Base-by-base conservation (phyloP, 2,329 filamentous ascomycete genomes). In the Diaporthe velutina region DNA sequence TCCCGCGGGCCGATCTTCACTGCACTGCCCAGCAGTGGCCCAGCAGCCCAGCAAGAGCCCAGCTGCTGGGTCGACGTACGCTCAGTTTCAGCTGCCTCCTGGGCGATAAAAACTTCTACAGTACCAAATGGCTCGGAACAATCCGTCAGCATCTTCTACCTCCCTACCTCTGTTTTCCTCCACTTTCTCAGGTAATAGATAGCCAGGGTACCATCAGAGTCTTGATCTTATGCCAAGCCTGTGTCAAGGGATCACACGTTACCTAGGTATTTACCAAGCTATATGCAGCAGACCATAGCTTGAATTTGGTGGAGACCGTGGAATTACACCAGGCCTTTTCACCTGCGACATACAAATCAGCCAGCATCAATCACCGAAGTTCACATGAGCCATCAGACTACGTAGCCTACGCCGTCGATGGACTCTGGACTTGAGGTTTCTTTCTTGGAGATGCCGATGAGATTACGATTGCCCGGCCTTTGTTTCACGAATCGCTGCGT, bases 401-500 rank as follows among this genome's bases (percentile, higher is more conserved):
- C 40, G 19, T 30, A 45, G 7, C 2, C 45, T 19, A 28, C 9
- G 13, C 58, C 52, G 64, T 28, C n/a, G 28, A 52, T 38, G 33
- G 30, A 19, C 12, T 25, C 22, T 15, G n/a, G n/a, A 54, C 64
- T 33, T 22, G 48, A 38, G 28, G 13, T 33, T 38, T 33, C 25
- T 45, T 33, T 42, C 13, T 30, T 28, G n/a, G 22, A 66, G 28
- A 50, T 38, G 33, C 42, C 42, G 33, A 50, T 33, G 64, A 52
- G 30, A 52, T 67, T 25, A 67, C 30, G 28, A 40, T 68, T 54
- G 15, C 30, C 48, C 15, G 64, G 48, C 64, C 19, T 25, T 38
- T 28, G 64, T 67, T 52, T 67, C 64, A 67, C 64, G 64, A 67
- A 67, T 67, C 64, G 64, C 64, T 67, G 30, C 45, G 64, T 22